A percentile compares a stretch with the other conserved stretches of the same genome.
These are phyloP conservation scores for Ciborinia camelliae DNA, from an alignment of 2,329 filamentous ascomycete genomes.

Conservation along the genomic window DNA sequence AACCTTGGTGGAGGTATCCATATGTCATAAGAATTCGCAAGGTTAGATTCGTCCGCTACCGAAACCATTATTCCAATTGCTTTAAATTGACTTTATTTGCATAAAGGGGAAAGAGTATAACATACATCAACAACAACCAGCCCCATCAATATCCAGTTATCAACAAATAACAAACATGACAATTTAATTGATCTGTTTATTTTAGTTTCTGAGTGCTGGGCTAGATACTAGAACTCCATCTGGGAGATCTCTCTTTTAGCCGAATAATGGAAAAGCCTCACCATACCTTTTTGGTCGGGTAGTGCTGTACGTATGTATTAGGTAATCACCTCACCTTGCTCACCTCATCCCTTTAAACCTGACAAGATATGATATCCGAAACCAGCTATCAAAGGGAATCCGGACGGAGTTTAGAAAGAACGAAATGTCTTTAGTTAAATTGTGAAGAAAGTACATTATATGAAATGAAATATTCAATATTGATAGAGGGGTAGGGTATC, in stretches of 20 bases:
- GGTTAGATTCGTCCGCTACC: no score
- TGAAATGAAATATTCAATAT: neutral
- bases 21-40: no score
- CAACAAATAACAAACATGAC: neutral
- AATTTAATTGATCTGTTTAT: neutral
- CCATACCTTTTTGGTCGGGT: no score
- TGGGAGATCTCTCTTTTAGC: neutral
- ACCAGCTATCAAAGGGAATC: neutral
- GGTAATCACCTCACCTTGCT: neutral
- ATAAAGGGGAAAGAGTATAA: neutral
- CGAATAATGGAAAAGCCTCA: constrained; percentile 10
- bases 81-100: neutral
- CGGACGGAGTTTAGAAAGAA: neutral
- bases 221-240: neutral
- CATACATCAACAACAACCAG: neutral
- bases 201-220: neutral
- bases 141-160: neutral
- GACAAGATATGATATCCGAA: neutral
- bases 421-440: neutral
- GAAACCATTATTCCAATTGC: no score
- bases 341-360: neutral
- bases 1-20: no score
- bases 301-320: no score
- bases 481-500: constrained; percentile 6
- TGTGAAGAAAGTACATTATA: neutral